Conservation (phyloP, 139 green algal species). For the Micractinium conductrix region DNA sequence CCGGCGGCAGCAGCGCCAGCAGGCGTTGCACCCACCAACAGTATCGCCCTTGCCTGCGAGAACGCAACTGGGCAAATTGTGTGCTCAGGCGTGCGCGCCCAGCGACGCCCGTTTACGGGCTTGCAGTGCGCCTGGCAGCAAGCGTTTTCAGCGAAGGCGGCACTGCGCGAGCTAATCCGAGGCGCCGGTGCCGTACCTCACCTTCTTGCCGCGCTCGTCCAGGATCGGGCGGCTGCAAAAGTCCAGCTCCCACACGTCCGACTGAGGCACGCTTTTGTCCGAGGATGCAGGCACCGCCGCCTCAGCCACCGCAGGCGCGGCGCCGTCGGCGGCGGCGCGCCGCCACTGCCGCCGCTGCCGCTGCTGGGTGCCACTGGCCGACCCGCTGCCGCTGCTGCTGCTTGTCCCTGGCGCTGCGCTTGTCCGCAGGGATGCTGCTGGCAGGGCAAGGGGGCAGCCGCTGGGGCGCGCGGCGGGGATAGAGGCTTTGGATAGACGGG, state of each 20-base stretch:
- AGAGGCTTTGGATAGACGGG: background rate
- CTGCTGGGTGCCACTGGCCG: background rate
- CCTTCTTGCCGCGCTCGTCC: conserved; percentile 96
- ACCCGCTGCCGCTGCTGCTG: background rate
- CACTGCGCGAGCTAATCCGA: too few species aligned
- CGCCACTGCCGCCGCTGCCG: conserved; percentile 9
- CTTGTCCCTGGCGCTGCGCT: background rate
- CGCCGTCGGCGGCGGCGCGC: background rate
- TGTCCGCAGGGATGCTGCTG: background rate
- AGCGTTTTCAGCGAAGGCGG: too few species aligned
- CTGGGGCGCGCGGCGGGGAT: background rate
- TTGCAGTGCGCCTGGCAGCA: too few species aligned
- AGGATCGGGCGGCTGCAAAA: conserved; percentile 97
- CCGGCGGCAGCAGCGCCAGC: too few species aligned
- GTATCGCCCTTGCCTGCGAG: background rate
- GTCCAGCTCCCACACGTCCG: conserved; percentile 90
- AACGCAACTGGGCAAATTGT: too few species aligned
- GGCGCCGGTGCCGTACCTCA: too few species aligned
- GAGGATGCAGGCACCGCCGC: background rate
- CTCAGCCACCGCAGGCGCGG: background rate
- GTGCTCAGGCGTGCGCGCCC: too few species aligned
- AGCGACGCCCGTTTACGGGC: too few species aligned
- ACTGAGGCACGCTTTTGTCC: conserved; percentile 23
- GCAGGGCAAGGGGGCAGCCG: background rate
- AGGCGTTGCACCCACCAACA: background rate